Conservation (phyloP, 805 yeast genomes). For the Metschnikowia borealis region DNA sequence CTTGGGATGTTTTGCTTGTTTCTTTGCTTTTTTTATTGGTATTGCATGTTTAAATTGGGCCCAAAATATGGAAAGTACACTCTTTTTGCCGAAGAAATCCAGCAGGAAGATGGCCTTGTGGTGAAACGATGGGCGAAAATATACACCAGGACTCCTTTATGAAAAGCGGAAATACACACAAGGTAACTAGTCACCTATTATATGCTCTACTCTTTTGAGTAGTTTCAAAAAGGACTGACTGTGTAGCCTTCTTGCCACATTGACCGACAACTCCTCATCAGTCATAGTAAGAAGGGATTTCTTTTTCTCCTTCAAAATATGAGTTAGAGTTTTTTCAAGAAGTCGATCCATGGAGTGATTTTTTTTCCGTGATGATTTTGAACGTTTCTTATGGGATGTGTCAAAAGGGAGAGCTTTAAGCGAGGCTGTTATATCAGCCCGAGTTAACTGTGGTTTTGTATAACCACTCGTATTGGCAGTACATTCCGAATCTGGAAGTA, state of each 20-base stretch:
- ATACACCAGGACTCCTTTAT: conserved; percentile 2
- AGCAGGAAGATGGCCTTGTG: conserved; percentile 54
- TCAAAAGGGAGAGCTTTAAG: conserved; percentile 7
- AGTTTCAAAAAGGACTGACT: conserved; percentile 12
- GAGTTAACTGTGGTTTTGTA: background rate
- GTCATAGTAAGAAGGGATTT: conserved; percentile 4
- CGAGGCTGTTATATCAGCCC: conserved; percentile 4
- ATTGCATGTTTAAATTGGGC: conserved; percentile 42
- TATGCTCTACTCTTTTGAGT: conserved; percentile 13
- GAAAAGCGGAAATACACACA: background rate
- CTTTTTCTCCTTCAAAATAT: conserved; percentile 6
- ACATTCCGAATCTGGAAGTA: background rate
- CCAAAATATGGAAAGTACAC: conserved; percentile 47
- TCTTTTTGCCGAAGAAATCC: conserved; percentile 37
- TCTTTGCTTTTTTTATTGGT: conserved; percentile 54
- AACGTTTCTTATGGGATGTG: background rate
- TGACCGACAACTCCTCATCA: conserved; percentile 14
- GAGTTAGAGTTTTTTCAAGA: conserved; percentile 6
- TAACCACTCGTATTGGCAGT: background rate
- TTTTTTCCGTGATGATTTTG: conserved; percentile 3
- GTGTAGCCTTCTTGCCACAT: conserved; percentile 11
- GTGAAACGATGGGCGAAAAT: conserved; percentile 54
- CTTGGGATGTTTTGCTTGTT: conserved; percentile 41
- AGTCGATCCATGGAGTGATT: conserved; percentile 4
- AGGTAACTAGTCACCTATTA: conserved; percentile 4